Evolutionary conservation across 2,329 filamentous ascomycete genomes (phyloP).

Genomic region (Neurospora crassa): DNA sequence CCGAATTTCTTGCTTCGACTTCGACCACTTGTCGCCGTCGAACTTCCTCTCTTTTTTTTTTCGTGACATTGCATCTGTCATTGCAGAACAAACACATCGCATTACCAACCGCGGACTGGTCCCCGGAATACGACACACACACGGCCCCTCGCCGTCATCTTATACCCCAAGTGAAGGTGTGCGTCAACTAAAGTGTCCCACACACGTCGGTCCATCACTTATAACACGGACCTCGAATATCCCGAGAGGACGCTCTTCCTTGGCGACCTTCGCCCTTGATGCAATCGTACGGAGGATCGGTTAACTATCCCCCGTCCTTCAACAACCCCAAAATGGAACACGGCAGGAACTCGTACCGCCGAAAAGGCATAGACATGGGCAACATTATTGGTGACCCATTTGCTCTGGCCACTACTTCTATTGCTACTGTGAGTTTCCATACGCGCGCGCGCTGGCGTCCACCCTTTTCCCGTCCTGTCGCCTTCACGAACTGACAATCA

Average conservation of each 20-base stretch:
- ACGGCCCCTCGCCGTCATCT: not conserved
- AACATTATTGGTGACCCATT: slow-evolving; percentile 96
- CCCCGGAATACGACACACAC: not conserved
- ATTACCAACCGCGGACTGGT: not conserved
- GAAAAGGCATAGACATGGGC: slow-evolving; percentile 60
- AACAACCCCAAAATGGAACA: slow-evolving; percentile 63
- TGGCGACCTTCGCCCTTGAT: slow-evolving; percentile 39
- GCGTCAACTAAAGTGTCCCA: slow-evolving; percentile 16
- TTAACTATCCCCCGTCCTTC: slow-evolving; percentile 59
- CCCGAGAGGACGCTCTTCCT: slow-evolving; percentile 2
- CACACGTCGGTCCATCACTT: slow-evolving; percentile 1
- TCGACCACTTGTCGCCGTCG: not conserved
- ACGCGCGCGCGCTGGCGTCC: not conserved
- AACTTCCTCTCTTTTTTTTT: not conserved
- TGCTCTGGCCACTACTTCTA: slow-evolving; percentile 86
- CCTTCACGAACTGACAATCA: slow-evolving; percentile 6
- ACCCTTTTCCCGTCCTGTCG: not conserved
- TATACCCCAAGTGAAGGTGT: slow-evolving; percentile 8
- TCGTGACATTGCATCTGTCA: not conserved
- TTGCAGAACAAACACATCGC: not conserved
- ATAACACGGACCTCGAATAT: not conserved
- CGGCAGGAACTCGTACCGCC: slow-evolving; percentile 46
- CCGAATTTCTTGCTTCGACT: not conserved
- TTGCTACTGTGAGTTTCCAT: slow-evolving; percentile 62
- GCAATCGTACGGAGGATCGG: slow-evolving; percentile 65